Percentiles rank a stretch among this genome's conserved stretches.
Evolutionary conservation across 345 rosid genomes (phyloP).

Genomic region (Rhodomyrtus tomentosa): DNA sequence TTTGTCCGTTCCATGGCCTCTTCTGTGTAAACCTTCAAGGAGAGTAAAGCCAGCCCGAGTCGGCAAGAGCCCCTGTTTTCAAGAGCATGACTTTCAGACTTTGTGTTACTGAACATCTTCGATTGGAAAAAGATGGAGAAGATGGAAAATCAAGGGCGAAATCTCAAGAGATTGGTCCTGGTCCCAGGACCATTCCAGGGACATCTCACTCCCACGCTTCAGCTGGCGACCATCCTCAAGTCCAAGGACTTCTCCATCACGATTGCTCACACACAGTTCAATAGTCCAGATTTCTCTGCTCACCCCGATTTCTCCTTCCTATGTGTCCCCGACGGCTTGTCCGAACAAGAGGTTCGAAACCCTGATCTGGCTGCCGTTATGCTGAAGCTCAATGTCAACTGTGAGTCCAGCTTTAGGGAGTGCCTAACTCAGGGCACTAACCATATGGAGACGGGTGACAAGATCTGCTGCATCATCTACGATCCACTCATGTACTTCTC

Average conservation of each 20-base stretch:
- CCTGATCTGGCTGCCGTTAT: conserved; percentile 5
- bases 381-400: conserved; percentile 17
- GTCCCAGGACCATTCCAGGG: conserved; percentile 59
- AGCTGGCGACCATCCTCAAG: conserved; percentile 44
- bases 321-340: conserved; percentile 20
- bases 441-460: neutral
- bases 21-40: neutral
- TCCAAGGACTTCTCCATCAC: conserved; percentile 49
- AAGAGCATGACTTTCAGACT: neutral
- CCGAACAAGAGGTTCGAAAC: conserved; percentile 2
- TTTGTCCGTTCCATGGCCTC: neutral
- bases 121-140: neutral
- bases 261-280: conserved; percentile 24
- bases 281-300: conserved; percentile 15
- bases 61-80: neutral
- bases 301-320: conserved; percentile 27
- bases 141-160: neutral
- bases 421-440: conserved; percentile 5
- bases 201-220: conserved; percentile 63
- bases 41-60: neutral
- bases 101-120: neutral
- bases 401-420: conserved; percentile 17
- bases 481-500: conserved; percentile 35
- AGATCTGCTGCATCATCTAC: conserved; percentile 29
- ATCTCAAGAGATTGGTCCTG: conserved; percentile 17